Base-by-base conservation (phyloP, 495 filamentous ascomycete genomes). In the Xylaria longipes region DNA sequence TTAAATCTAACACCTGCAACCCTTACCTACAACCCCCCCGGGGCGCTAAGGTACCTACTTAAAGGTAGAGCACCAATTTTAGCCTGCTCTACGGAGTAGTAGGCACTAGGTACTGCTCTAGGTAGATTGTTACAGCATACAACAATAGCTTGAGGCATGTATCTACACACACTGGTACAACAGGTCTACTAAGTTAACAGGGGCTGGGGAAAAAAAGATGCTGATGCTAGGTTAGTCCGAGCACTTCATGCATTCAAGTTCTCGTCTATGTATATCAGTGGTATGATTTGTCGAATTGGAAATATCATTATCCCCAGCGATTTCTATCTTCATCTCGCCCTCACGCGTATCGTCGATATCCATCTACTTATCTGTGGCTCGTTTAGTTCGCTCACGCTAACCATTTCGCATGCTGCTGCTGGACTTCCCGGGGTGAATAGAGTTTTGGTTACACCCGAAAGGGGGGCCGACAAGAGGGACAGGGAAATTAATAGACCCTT, bases 171-270 rank as follows among this genome's bases (percentile, higher is more conserved):
- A 11, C n/a, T 25, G n/a, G 46, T 50, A 50, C 46, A 25, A 50
- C 46, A 9, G 27, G 11, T 31, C 25, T 31, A 37, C 46, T 48
- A 1, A 1, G 17, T 3, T 8, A 57, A 20, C 54, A 57, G 52
- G 27, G 52, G 52, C 57, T 60, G n/a, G 15, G 15, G 22, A 22
- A 22, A 25, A 41, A 20, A 29, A 39, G 37, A 62, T 62, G 58
- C 37, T 60, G 11, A 60, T 60, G 56, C 56, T 9, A 39, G 35
- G 57, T 25, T 17, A 60, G 57, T 60, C 57, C 57, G 57, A 60
- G 57, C 57, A 60, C 57, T 22, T 60, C 27, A 60, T 60, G 57
- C 57, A 37, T 37, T 60, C 31, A 22, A 60, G 33, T n/a, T 37
- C 31, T 60, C 33, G 22, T 37, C 31, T 11, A 22, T 33, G 3